Conservation (phyloP, 768 basidiomycete genomes). For the Coprinellus micaceus region DNA sequence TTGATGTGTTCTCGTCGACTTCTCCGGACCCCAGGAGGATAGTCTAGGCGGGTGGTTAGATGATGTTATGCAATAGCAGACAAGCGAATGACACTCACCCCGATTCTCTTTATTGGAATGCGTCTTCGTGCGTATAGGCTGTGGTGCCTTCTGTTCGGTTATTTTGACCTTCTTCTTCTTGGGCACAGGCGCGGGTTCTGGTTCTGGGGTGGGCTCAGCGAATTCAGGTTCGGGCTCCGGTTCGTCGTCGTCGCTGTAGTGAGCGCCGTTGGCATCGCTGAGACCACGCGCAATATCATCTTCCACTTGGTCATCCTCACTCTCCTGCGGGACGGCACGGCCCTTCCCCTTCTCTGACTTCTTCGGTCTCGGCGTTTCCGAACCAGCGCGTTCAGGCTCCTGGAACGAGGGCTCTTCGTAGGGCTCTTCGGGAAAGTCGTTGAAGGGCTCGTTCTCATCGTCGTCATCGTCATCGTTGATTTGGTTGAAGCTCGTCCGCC, state of each 20-base stretch:
- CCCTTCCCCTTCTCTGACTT: constrained; percentile 43
- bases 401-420: constrained; percentile 17
- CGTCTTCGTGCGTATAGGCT: constrained; percentile 16
- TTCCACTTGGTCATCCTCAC: constrained; percentile 41
- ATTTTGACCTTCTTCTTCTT: constrained; percentile 35
- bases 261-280: constrained; percentile 27
- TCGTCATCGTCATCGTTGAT: constrained; percentile 48
- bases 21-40: constrained; percentile 61
- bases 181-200: constrained; percentile 3
- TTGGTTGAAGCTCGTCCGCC: constrained; percentile 44
- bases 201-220: constrained; percentile 9
- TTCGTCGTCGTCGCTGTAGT: constrained; percentile 22
- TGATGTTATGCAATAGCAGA: neutral
- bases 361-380: constrained; percentile 23
- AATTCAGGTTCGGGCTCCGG: constrained; percentile 17
- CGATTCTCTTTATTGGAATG: constrained; percentile 40
- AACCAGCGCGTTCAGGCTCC: neutral
- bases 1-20: constrained; percentile 63
- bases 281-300: constrained; percentile 41
- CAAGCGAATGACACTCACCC: constrained; percentile 21
- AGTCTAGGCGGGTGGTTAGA: constrained; percentile 20
- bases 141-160: constrained; percentile 19
- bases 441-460: constrained; percentile 25
- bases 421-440: constrained; percentile 24
- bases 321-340: constrained; percentile 34